Evolutionary conservation across 1,284 basidiomycete species (phyloP).

Genomic region (Sparassis latifolia): DNA sequence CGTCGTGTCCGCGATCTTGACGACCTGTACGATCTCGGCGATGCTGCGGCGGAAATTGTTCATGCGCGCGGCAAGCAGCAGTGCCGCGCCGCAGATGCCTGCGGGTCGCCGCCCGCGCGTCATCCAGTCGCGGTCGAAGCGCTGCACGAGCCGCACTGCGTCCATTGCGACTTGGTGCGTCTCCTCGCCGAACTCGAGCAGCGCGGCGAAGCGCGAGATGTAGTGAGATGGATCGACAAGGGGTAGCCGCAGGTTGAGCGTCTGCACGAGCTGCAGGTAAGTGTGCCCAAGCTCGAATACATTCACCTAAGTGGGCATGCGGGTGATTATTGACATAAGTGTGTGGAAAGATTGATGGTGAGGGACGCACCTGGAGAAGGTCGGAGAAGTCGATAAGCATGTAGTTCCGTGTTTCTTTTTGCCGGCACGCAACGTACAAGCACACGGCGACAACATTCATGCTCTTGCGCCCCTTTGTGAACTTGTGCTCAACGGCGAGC

Average conservation of each 20-base stretch:
- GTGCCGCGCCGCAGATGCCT: conserved; percentile 94
- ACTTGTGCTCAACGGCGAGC: conserved; percentile 90
- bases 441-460: conserved; percentile 94
- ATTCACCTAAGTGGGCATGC: conserved; percentile 63
- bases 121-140: conserved; percentile 98
- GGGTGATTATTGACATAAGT: background rate
- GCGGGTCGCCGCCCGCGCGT: conserved; percentile 91
- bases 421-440: conserved; percentile 90
- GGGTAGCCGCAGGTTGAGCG: conserved; percentile 82
- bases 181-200: conserved; percentile 95
- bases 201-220: conserved; percentile 93
- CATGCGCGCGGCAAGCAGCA: conserved; percentile 96
- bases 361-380: conserved; percentile 62
- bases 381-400: conserved; percentile 99
- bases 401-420: conserved; percentile 85
- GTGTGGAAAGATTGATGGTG: conserved; percentile 2
- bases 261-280: conserved; percentile 90
- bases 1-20: conserved; percentile 96
- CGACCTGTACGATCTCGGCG: conserved; percentile 96
- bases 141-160: conserved; percentile 88
- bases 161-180: conserved; percentile 90
- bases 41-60: conserved; percentile 93
- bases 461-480: conserved; percentile 88
- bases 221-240: conserved; percentile 96
- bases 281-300: conserved; percentile 97